Conservation (phyloP, 345 rosid species). For the Moringa oleifera region DNA sequence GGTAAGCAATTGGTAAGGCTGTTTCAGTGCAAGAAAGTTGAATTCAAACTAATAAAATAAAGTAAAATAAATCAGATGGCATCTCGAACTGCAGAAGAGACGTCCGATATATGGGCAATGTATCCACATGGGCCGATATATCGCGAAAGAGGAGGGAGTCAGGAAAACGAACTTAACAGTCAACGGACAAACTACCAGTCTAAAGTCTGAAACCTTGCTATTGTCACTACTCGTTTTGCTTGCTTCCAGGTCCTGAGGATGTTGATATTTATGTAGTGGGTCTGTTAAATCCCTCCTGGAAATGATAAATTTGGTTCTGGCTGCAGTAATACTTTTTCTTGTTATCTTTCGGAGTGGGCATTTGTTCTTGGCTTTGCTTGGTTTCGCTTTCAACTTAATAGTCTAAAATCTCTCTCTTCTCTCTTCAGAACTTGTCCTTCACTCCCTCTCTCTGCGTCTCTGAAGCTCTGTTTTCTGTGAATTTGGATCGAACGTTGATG, state of each 20-base stretch:
- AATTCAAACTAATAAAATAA: no score
- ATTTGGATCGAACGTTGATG: constrained; percentile 23
- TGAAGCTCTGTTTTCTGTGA: not conserved
- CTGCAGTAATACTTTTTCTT: constrained; percentile 1
- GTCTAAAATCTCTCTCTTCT: not conserved
- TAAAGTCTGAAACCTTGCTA: not conserved
- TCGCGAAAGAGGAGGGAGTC: not conserved
- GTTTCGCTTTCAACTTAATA: constrained; percentile 10
- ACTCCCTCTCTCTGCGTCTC: not conserved
- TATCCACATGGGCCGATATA: not conserved
- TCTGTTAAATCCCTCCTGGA: constrained; percentile 8
- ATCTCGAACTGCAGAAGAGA: no score
- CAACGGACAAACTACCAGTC: constrained; percentile 29
- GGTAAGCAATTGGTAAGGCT: no score
- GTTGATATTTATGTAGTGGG: no score
- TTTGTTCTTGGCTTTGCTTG: not conserved
- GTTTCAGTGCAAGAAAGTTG: no score
- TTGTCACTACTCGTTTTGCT: constrained; percentile 5
- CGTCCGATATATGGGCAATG: not conserved
- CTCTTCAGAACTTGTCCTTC: no score
- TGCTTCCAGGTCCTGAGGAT: not conserved
- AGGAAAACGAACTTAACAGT: constrained; percentile 29
- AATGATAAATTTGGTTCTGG: not conserved
- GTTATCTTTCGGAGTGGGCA: constrained; percentile 6
- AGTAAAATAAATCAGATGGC: no score